phyloP scores from a whole-genome alignment of 352 stramenopile genomes.

The Pseudoperonospora humuli region DNA sequence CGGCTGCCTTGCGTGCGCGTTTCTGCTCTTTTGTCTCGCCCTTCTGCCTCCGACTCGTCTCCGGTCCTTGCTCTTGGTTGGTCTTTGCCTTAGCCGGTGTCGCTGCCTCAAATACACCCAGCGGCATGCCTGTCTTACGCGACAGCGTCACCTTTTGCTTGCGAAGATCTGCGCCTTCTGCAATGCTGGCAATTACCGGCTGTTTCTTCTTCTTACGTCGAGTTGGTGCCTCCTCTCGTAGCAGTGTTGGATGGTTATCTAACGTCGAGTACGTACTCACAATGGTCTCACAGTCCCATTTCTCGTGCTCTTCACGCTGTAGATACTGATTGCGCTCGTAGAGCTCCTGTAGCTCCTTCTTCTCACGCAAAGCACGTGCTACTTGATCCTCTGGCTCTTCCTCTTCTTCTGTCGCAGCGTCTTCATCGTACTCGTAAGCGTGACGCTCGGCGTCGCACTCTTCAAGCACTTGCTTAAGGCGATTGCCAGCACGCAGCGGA shows the following conservation, averaged over 20 bases:
- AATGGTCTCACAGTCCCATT: constrained; percentile 97
- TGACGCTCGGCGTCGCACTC: constrained; percentile 52
- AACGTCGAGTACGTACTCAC: constrained; percentile 97
- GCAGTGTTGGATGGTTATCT: constrained; percentile 95
- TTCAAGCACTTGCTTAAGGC: constrained; percentile 63
- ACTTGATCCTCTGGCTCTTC: constrained; percentile 27
- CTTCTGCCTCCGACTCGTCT: constrained; percentile 34
- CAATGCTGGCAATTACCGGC: constrained; percentile 9
- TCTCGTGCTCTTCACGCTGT: constrained; percentile 44
- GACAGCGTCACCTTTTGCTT: constrained; percentile 83
- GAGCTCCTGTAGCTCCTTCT: constrained; percentile 38
- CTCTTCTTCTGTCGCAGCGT: constrained; percentile 34
- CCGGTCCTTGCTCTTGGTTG: constrained; percentile 17
- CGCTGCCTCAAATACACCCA: constrained; percentile 82
- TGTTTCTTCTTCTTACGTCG: constrained; percentile 81
- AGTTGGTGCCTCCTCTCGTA: constrained; percentile 58
- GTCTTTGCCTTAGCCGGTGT: constrained; percentile 13
- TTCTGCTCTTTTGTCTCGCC: constrained; percentile 91
- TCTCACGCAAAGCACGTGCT: constrained; percentile 20
- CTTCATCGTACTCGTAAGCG: constrained; percentile 48
- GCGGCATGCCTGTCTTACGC: constrained; percentile 92
- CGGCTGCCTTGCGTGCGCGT: constrained; percentile 81
- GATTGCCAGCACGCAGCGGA: constrained; percentile 56
- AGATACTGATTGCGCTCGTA: constrained; percentile 64
- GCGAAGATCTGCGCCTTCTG: constrained; percentile 25